These are phyloP conservation scores for Trichoderma aggressivum DNA, from an alignment of 2,329 filamentous ascomycete species.

Conservation along the genomic window DNA sequence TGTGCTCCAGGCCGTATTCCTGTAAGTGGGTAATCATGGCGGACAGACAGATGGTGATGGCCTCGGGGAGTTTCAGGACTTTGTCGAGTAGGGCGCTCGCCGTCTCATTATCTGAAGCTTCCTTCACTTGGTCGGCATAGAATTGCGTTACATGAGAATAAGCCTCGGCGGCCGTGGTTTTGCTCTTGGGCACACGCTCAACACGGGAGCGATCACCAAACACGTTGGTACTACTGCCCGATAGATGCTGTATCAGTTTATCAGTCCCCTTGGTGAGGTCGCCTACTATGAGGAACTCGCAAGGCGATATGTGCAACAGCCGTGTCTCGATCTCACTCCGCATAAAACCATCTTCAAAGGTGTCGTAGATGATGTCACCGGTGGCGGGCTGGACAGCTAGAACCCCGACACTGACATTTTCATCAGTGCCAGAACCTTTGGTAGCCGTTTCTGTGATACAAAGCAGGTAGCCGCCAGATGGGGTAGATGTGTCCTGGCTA, in stretches of 20 bases:
- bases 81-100: conserved; percentile 73
- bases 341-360: conserved; percentile 98
- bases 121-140: conserved; percentile 81
- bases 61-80: conserved; percentile 78
- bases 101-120: conserved; percentile 51
- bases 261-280: conserved; percentile 87
- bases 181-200: conserved; percentile 71
- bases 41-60: conserved; percentile 87
- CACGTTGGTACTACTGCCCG: conserved; percentile 83
- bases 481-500: conserved; percentile 40
- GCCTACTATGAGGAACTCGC: conserved; percentile 91
- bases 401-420: conserved; percentile 88
- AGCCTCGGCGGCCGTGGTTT: conserved; percentile 78
- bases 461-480: conserved; percentile 79
- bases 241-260: conserved; percentile 85
- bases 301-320: conserved; percentile 91
- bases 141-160: conserved; percentile 89
- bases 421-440: conserved; percentile 79
- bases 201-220: conserved; percentile 88
- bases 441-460: conserved; percentile 85
- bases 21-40: conserved; percentile 93
- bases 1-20: conserved; percentile 90
- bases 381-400: conserved; percentile 94
- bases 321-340: conserved; percentile 91
- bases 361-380: conserved; percentile 92